Base-by-base conservation (phyloP, 1,139 yeast species). In the Yamadazyma membranifaciens region DNA sequence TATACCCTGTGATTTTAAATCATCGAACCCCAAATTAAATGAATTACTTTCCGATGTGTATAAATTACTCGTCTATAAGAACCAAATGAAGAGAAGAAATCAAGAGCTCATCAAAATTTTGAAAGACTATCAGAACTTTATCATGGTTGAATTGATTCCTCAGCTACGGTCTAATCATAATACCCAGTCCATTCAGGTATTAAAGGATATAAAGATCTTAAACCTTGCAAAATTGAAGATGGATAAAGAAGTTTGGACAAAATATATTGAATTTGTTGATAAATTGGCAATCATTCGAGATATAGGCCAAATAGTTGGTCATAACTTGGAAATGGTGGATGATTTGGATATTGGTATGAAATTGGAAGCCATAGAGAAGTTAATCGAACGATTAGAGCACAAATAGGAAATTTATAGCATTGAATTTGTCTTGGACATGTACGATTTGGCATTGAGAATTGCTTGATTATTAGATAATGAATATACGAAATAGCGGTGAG, bases 71-170 rank as follows among this genome's bases (percentile, higher is more conserved):
- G 31, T 42, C 4, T 42, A 68, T 3, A 56, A 55, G 30, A 38
- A 44, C 13, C 45, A 43, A 10, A 61, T 59, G 27, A 40, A 41
- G 9, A 31, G 35, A 9, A 53, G 52, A 17, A 69, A 68, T 45
- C 29, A 41, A 11, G 53, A 64, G 40, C 48, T 67, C 10, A 44
- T 55, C 7, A 39, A 47, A 16, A 45, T 65, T 0, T 45, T 65
- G 10, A 45, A 54, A 25, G 57, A 58, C 13, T 69, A 67, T 47
- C 70, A 68, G 40, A 37, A 40, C 16, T 58, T 65, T 15, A 54
- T 68, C 1, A 40, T 55, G 6, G 50, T 45, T 20, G 51, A 52
- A 10, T 47, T 69, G n/a, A 38, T 68, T 6, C 75, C 75, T 0
- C 44, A 48, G 10, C 50, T 70, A 20, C 44, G 70, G 9, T 35